Base-by-base conservation (phyloP, 805 yeast genomes). In the Candida anglica region DNA sequence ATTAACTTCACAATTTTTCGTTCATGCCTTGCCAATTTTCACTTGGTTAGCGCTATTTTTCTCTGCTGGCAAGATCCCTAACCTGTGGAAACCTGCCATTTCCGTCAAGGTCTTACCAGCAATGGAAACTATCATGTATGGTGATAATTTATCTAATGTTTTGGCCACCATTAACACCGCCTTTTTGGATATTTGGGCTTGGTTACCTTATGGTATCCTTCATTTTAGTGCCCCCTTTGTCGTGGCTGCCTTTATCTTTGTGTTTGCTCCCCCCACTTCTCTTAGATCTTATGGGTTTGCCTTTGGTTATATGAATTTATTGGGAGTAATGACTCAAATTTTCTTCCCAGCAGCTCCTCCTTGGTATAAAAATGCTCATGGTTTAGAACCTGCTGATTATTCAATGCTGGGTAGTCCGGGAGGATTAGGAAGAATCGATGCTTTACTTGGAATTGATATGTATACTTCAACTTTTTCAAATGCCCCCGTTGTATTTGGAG, bases 281-380 rank as follows among this genome's bases (percentile, higher is more conserved):
- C 62, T 91, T 27, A 77, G 94, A 39, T 76, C 86, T 6, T 91
- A 81, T 60, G 95, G 87, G 2, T 86, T 88, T 64, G 87, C 96
- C 3, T 89, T 93, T 63, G 98, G 98, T 9, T 87, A 84, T 66
- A 84, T 88, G 91, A 93, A 91, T 60, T 59, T 89, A 43, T 56
- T 78, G 33, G 98, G 97, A 28, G 97, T 91, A 20, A 50, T 83
- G 22, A 75, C 77, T 36, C 98, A 93, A 63, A 72, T 87, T 44
- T 42, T 80, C 4, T 87, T 86, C 56, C 96, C 98, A 5, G 86
- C 93, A 32, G 97, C 98, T 34, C 95, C 98, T 10, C 98, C 98
- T 14, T 91, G 98, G 98, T 91, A 91, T 56, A 84, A 86, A 50
- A 77, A 77, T 39, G 58, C 81, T 31, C 81, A 91, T 53, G 96